Base-by-base conservation (phyloP, 1,284 basidiomycete species). In the Cryptococcus sp. region DNA sequence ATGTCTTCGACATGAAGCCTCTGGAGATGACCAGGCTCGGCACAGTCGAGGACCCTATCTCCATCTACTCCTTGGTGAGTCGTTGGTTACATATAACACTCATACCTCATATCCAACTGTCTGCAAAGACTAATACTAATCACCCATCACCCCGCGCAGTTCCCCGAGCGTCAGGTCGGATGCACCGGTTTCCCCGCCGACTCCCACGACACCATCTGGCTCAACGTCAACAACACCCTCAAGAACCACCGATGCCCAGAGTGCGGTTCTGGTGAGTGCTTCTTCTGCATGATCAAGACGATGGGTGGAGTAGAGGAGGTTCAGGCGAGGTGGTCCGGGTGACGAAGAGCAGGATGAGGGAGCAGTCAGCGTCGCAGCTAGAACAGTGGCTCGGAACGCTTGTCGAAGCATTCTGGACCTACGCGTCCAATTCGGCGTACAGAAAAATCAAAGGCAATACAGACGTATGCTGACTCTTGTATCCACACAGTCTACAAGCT, bases 121-220 rank as follows among this genome's bases (percentile, higher is more conserved):
- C 13, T 8, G n/a, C n/a, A n/a, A n/a, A n/a, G n/a, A n/a, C n/a
- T n/a, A n/a, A n/a, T n/a, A n/a, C 23, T 25, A 3, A 11, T 16
- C 6, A n/a, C 41, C 6, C 23, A 15, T 23, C 44, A 27, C 19
- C 17, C 44, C n/a, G 25, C 52, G 44, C 66, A 95, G 92, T 87
- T 87, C 71, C 82, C 84, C 54, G 85, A 87, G 66, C 90, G 93
- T 68, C 84, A 90, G 62, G 82, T 96, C 73, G 93, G 93, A 57
- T 96, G 93, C 84, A 93, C 93, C 51, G 93, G 92, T 60, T 86
- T 84, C 72, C 93, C 93, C 25, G 90, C 88, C 50, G 93, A 96
- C 80, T 93, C 91, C 44, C 93, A 95, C 80, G 90, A 94, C 71
- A 84, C 92, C 61, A 82, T 87, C 67, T 95, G 92, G 92, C 86